phyloP scores from a whole-genome alignment of 2,329 filamentous ascomycete species.

The Cadophora gregata region DNA sequence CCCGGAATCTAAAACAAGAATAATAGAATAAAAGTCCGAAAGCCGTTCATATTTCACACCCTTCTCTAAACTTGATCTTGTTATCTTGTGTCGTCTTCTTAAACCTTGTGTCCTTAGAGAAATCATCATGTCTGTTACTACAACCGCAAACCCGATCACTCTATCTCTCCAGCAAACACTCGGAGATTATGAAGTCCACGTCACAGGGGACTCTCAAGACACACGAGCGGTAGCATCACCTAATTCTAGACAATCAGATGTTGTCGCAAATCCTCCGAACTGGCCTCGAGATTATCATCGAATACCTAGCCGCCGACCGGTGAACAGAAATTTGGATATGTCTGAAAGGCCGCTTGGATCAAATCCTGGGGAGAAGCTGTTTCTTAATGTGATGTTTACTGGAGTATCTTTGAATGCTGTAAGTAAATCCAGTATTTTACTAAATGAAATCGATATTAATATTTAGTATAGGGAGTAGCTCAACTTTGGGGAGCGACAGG shows the following conservation, averaged over 20 bases:
- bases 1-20: background rate
- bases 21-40: background rate
- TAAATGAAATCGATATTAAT: constrained; percentile 2
- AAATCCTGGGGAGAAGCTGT: constrained; percentile 52
- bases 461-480: constrained; percentile 45
- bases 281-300: constrained; percentile 56
- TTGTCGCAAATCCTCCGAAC: constrained; percentile 42
- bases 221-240: constrained; percentile 6
- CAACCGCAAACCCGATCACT: constrained; percentile 16
- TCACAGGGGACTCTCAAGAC: constrained; percentile 43
- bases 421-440: constrained; percentile 33
- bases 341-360: constrained; percentile 50
- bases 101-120: background rate
- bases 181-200: constrained; percentile 54
- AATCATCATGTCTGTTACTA: constrained; percentile 22
- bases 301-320: constrained; percentile 54
- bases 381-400: constrained; percentile 57
- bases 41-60: background rate
- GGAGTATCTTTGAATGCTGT: constrained; percentile 53
- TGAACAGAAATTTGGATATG: constrained; percentile 51
- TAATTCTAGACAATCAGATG: background rate
- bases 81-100: too few relatives aligned
- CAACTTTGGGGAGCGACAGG: constrained; percentile 57
- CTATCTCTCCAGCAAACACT: constrained; percentile 47
- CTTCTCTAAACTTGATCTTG: too few relatives aligned